Evolutionary conservation across 371 early-diverging fungal species (phyloP), one percentile per base, ranked within the genome.

Genomic region (Entomophthora muscae): DNA sequence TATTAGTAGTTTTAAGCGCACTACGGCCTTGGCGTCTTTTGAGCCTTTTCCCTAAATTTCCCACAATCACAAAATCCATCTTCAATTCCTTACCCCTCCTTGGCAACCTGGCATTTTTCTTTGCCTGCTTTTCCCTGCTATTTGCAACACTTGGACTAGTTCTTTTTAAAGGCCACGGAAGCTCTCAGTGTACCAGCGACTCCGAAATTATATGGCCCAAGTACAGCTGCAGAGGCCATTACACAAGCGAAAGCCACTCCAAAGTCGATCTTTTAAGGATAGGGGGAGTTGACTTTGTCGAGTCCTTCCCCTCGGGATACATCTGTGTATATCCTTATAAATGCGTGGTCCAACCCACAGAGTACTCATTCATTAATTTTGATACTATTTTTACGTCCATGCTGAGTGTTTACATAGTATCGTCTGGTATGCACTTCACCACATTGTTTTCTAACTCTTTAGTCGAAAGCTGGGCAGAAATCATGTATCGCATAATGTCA

Each of bases 401-500:
- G 76, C 67, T 81, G 3, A 67, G 80, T 28, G 80, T 80, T 0
- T 74, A 78, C 54, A 74, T 79, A 28, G 71, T 69, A 32, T 69
- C 69, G 66, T 64, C 69, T 30, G 64, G 66, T 53, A 53, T 23
- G 54, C 3, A 10, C n/a, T 51, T 29, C n/a, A 52, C 23, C 60
- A 1, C 13, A 24, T 31, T 60, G 17, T 12, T 3, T 51, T 7
- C 51, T 51, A 10, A 23, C 5, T 53, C n/a, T 56, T 22, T 65
- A 80, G 82, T 74, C 53, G 83, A 84, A 68, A 79, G 80, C 27
- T 85, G 83, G 84, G 79, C 84, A 1, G 83, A 82, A 64, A 63
- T 79, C 63, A 83, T 84, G 83, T 85, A 84, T 67, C 70, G 68
- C 24, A 75, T 78, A 71, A 84, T 84, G 82, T 80, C 82, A 67